phyloP scores from a whole-genome alignment of 768 basidiomycete genomes.

The Kwoniella sp. region DNA sequence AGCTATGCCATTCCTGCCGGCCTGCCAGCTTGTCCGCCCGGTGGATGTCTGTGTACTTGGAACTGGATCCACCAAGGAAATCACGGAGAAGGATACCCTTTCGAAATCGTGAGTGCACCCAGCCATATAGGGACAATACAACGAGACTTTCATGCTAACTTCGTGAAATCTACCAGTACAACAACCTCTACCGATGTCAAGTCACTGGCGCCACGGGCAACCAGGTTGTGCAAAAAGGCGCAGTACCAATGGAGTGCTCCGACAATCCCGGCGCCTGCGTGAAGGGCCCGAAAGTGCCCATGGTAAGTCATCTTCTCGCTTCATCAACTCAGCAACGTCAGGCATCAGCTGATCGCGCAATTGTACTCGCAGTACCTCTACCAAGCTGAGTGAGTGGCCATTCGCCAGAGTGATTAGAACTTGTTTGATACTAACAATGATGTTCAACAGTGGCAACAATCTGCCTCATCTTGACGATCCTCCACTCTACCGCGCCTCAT shows the following conservation, averaged over 20 bases:
- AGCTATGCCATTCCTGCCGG: constrained; percentile 68
- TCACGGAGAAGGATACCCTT: constrained; percentile 39
- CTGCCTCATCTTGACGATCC: constrained; percentile 22
- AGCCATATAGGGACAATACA: background rate
- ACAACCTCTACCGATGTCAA: constrained; percentile 38
- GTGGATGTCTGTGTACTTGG: constrained; percentile 60
- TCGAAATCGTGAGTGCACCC: constrained; percentile 35
- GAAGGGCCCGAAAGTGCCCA: constrained; percentile 36
- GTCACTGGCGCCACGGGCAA: constrained; percentile 34
- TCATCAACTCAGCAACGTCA: background rate
- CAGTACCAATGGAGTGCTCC: constrained; percentile 29
- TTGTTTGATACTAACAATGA: background rate
- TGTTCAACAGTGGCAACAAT: constrained; percentile 31
- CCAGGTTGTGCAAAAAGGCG: constrained; percentile 18
- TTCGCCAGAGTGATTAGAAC: background rate
- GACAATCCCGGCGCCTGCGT: constrained; percentile 27
- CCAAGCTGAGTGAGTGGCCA: constrained; percentile 19
- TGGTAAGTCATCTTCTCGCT: constrained; percentile 56
- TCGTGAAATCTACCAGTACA: constrained; percentile 24
- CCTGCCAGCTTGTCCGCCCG: constrained; percentile 70
- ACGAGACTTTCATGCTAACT: constrained; percentile 3
- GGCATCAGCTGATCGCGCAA: background rate
- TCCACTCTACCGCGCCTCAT: constrained; percentile 65
- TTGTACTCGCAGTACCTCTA: constrained; percentile 7
- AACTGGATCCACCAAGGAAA: constrained; percentile 60